Percentiles rank a stretch among this genome's conserved stretches.
Evolutionary conservation across 371 early-diverging fungal genomes (phyloP).

Genomic region (Smittium mucronatum): DNA sequence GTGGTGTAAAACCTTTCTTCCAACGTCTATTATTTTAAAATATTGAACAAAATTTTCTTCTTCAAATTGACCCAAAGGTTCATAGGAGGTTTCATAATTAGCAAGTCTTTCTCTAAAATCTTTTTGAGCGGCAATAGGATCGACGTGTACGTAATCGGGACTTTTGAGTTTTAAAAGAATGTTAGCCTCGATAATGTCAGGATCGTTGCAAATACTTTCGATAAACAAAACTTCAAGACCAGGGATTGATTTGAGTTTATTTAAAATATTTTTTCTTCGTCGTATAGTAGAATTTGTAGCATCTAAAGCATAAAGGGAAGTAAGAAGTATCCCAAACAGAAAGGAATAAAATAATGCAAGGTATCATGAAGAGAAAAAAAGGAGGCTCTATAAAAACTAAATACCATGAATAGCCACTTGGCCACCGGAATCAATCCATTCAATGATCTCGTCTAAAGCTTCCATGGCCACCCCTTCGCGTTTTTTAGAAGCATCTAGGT

Average conservation of each 20-base stretch:
- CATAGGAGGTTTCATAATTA: constrained; percentile 77
- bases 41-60: constrained; percentile 34
- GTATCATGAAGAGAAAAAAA: background rate
- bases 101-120: constrained; percentile 80
- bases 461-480: constrained; percentile 70
- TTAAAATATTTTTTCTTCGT: constrained; percentile 57
- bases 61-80: constrained; percentile 52
- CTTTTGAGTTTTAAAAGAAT: constrained; percentile 78
- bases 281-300: constrained; percentile 88
- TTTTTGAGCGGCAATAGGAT: constrained; percentile 64
- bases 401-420: constrained; percentile 65
- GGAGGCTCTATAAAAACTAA: background rate
- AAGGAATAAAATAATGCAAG: background rate
- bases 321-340: background rate
- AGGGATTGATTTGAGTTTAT: constrained; percentile 41
- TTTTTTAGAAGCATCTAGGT: constrained; percentile 50
- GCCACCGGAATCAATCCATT: constrained; percentile 73
- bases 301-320: constrained; percentile 35
- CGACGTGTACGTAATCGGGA: constrained; percentile 77
- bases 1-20: constrained; percentile 66
- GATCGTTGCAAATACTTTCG: constrained; percentile 83
- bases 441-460: constrained; percentile 76
- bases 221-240: constrained; percentile 79
- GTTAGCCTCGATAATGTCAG: constrained; percentile 65
- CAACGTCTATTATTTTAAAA: constrained; percentile 87